Conservation (phyloP, 2,329 filamentous ascomycete genomes). For the Phyllosticta paracitricarpa region DNA sequence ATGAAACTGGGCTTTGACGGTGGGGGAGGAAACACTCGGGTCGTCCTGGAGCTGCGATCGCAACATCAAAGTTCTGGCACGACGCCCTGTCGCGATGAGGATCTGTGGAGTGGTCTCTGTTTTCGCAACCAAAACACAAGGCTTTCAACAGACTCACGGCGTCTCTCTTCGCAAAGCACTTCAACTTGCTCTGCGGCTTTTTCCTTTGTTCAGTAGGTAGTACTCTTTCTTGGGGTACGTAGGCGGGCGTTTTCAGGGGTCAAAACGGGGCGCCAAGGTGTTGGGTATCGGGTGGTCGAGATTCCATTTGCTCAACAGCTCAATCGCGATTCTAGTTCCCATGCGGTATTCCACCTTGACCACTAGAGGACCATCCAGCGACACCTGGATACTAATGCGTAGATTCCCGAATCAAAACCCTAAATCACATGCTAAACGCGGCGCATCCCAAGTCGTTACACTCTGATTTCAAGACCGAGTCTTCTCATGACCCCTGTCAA, state of each 20-base stretch:
- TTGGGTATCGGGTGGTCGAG: background rate
- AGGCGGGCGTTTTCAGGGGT: background rate
- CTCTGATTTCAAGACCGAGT: no score
- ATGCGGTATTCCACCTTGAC: conserved; percentile 5
- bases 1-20: conserved; percentile 7
- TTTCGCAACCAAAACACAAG: conserved; percentile 80
- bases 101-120: conserved; percentile 62
- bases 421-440: background rate
- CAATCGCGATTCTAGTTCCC: background rate
- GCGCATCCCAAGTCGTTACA: no score
- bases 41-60: conserved; percentile 47
- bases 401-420: background rate
- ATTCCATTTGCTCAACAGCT: background rate
- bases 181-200: conserved; percentile 51
- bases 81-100: conserved; percentile 41
- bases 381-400: background rate
- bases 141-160: conserved; percentile 69
- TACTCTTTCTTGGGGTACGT: background rate
- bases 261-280: background rate
- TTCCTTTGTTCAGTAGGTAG: conserved; percentile 26
- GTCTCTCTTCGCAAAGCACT: conserved; percentile 46
- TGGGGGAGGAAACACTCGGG: conserved; percentile 8
- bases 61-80: conserved; percentile 55
- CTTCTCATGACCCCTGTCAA: no score
- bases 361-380: conserved; percentile 10